Evolutionary conservation across 768 basidiomycete species (phyloP).

Genomic region (Galerina sulciceps): DNA sequence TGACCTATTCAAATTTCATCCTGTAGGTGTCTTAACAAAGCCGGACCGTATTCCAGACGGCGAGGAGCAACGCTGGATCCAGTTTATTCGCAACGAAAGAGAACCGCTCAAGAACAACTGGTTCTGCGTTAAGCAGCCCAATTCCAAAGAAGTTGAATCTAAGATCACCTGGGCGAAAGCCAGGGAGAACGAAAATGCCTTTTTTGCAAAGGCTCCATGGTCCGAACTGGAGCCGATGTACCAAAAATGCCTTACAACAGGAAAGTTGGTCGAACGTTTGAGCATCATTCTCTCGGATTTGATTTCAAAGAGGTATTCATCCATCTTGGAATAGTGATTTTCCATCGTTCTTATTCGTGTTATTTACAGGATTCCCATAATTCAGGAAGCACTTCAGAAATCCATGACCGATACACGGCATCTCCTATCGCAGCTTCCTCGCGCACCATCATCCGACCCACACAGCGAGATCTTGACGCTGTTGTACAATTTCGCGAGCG

Average conservation of each 20-base stretch:
- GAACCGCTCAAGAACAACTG: slow-evolving; percentile 58
- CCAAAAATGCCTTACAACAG: slow-evolving; percentile 58
- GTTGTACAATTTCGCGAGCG: slow-evolving; percentile 49
- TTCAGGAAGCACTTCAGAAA: slow-evolving; percentile 59
- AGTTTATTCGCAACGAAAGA: slow-evolving; percentile 57
- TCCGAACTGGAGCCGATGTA: slow-evolving; percentile 53
- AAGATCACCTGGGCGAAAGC: slow-evolving; percentile 67
- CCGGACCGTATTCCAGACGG: slow-evolving; percentile 42
- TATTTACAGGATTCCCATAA: slow-evolving; percentile 56
- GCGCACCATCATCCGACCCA: slow-evolving; percentile 57
- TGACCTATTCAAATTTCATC: neutral
- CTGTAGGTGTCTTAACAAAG: slow-evolving; percentile 72
- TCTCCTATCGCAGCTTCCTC: slow-evolving; percentile 41
- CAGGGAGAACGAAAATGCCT: slow-evolving; percentile 56
- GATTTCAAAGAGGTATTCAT: slow-evolving; percentile 59
- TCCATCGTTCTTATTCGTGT: slow-evolving; percentile 12
- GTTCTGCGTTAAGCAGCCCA: slow-evolving; percentile 62
- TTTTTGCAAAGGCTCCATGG: slow-evolving; percentile 63
- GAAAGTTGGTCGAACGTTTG: slow-evolving; percentile 57
- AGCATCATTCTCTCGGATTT: slow-evolving; percentile 65
- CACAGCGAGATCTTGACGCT: slow-evolving; percentile 57
- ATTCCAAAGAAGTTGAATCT: slow-evolving; percentile 50
- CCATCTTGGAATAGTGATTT: slow-evolving; percentile 3
- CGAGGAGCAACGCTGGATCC: slow-evolving; percentile 60
- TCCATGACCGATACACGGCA: slow-evolving; percentile 45